Evolutionary conservation across 441 rosid genomes (phyloP), one percentile per base, ranked within the genome.

Genomic region (Brassica balearica): DNA sequence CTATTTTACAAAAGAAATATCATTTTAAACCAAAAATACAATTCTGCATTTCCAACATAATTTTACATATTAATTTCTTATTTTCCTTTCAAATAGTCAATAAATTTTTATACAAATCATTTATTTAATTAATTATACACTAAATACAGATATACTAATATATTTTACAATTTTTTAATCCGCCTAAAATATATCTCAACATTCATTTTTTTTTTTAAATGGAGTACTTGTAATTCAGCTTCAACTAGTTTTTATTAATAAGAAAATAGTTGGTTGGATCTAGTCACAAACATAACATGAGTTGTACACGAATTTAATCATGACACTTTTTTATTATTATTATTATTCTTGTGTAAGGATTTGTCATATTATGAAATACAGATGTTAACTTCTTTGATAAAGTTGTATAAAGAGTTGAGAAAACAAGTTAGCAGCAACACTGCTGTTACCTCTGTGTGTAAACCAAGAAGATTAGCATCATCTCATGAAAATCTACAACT

Each of bases 401-500:
- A 15, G n/a, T 29, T 32, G 64, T 78, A 68, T 58, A 15, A 65
- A 58, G 69, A 55, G 78, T 68, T 55, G 67, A 79, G 22, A 20
- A 62, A 69, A 69, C 71, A 53, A 69, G 78, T 79, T 74, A 79
- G 78, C 55, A 73, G 34, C 67, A 74, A 79, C 27, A 64, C 71
- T 69, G 67, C 27, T 73, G 78, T 79, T 79, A 79, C 78, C 81
- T 78, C 46, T 60, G 65, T 60, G 64, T 78, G 20, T 78, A 14
- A 60, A 17, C 73, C 66, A 36, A 68, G 17, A 51, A 71, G 69
- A 62, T 34, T 43, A 25, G 71, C 72, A 65, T 58, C 76, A 15
- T 65, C 80, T 65, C 72, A n/a, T 32, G 3, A 59, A 77, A 78
- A 51, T 73, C 66, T 73, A 68, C 71, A 74, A 22, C 78, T 53